phyloP scores from a whole-genome alignment of 768 basidiomycete species.

The Sarcodon sp. region DNA sequence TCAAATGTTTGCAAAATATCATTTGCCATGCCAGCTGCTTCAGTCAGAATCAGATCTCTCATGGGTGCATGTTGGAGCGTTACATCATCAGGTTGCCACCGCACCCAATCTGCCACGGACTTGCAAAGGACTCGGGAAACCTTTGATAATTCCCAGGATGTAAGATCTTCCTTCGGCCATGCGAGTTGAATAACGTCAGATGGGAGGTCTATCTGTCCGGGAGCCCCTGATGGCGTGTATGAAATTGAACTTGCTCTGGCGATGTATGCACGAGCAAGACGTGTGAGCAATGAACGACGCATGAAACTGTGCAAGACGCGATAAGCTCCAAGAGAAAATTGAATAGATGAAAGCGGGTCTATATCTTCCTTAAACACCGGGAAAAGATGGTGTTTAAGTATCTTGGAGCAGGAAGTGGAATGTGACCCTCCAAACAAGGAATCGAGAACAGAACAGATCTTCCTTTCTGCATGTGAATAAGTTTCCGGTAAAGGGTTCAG shows the following conservation, averaged over 20 bases:
- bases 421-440: slow-evolving; percentile 54
- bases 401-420: slow-evolving; percentile 47
- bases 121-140: slow-evolving; percentile 41
- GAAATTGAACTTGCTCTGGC: slow-evolving; percentile 34
- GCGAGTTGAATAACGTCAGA: slow-evolving; percentile 57
- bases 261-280: slow-evolving; percentile 59
- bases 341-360: slow-evolving; percentile 8
- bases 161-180: slow-evolving; percentile 56
- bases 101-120: slow-evolving; percentile 50
- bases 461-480: slow-evolving; percentile 31
- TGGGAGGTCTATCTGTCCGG: slow-evolving; percentile 46
- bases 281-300: slow-evolving; percentile 43
- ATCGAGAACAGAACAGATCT: slow-evolving; percentile 42
- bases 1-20: slow-evolving; percentile 69
- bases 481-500: slow-evolving; percentile 24
- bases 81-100: slow-evolving; percentile 14
- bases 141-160: slow-evolving; percentile 53
- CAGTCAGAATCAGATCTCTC: slow-evolving; percentile 38
- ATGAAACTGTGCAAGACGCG: slow-evolving; percentile 53
- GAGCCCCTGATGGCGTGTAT: slow-evolving; percentile 49
- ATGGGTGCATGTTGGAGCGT: slow-evolving; percentile 3
- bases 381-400: slow-evolving; percentile 45
- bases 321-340: slow-evolving; percentile 16
- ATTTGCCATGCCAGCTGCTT: slow-evolving; percentile 55
- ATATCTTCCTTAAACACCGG: slow-evolving; percentile 23